These are phyloP conservation scores for Suillus decipiens DNA, from an alignment of 768 basidiomycete genomes.

Conservation along the genomic window DNA sequence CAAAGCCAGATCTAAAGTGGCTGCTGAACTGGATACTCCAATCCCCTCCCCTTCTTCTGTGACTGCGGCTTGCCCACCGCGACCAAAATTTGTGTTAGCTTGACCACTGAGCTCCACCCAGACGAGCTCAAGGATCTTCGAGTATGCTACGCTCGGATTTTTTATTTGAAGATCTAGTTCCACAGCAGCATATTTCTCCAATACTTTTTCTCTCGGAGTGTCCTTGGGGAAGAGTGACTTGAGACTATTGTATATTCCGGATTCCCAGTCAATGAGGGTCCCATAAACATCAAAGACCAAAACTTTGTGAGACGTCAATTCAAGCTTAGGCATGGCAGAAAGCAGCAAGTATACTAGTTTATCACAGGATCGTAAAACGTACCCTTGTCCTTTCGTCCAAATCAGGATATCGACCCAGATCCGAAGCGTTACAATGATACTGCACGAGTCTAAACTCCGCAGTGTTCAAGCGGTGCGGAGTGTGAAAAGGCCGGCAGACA, in stretches of 20 bases:
- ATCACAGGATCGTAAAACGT: too few species aligned
- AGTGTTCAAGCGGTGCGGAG: too few species aligned
- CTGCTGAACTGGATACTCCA: constrained; percentile 15
- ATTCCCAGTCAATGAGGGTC: constrained; percentile 79
- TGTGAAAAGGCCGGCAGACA: too few species aligned
- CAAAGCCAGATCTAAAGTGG: neutral
- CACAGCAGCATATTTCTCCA: constrained; percentile 51
- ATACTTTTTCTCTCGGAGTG: constrained; percentile 37
- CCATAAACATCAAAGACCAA: constrained; percentile 80
- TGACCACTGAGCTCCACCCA: constrained; percentile 30
- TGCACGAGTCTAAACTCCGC: too few species aligned
- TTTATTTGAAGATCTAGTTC: constrained; percentile 61
- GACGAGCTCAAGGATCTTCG: constrained; percentile 51
- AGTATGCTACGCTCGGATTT: constrained; percentile 61
- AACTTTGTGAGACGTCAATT: constrained; percentile 31
- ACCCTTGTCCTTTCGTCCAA: too few species aligned
- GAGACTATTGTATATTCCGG: constrained; percentile 58
- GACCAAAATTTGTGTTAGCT: constrained; percentile 30
- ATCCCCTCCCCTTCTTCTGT: constrained; percentile 26
- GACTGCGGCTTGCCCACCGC: constrained; percentile 39
- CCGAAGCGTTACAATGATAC: too few species aligned
- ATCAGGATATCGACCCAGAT: too few species aligned
- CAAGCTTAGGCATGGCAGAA: too few species aligned
- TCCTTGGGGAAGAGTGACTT: constrained; percentile 20
- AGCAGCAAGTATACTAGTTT: too few species aligned